Base-by-base conservation (phyloP, 257 asterid species). In the Primulina tabacum region DNA sequence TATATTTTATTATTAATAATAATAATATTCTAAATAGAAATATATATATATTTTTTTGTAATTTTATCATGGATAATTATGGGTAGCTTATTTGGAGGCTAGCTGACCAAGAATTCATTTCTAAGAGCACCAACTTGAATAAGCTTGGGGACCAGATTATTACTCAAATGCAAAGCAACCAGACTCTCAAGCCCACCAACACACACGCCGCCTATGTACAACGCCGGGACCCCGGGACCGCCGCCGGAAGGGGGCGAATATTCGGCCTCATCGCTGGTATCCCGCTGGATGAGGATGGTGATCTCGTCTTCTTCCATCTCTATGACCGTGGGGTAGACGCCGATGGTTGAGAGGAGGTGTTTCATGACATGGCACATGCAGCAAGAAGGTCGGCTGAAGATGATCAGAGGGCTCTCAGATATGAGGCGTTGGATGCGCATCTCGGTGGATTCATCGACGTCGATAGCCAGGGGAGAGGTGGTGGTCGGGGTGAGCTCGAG, bases 291-390 rank as follows among this genome's bases (percentile, higher is more conserved):
- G 75, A 78, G 81, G 60, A 85, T 86, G 33, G 81, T 80, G 84
- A 88, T 86, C 90, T 92, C 98, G n/a, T 88, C 92, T 20, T 92
- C 98, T 17, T 86, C 97, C 60, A 92, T 38, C 38, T 88, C 89
- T 67, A 92, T 90, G 67, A 92, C 92, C 43, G 98, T 92, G 3
- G 98, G 97, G 65, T 86, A 87, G 57, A 88, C 98, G 8, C 98
- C 97, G 33, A 90, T 47, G 71, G 86, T 72, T 50, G 92, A 78
- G 30, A 92, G 88, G 74, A 92, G 86, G 57, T 81, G 75, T 75
- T 80, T 88, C 98, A 92, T 92, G 63, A 83, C 98, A 76, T 92
- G 92, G 82, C 96, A 90, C 97, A 92, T 92, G 93, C 91, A 90
- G 73, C 98, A 92, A 30, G 98, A 74, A 1, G 95, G 72, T 28